Percentiles rank a stretch among this genome's conserved stretches.
phyloP scores from a whole-genome alignment of 192 early-diverging fungal genomes.

The Linnemannia exigua region DNA sequence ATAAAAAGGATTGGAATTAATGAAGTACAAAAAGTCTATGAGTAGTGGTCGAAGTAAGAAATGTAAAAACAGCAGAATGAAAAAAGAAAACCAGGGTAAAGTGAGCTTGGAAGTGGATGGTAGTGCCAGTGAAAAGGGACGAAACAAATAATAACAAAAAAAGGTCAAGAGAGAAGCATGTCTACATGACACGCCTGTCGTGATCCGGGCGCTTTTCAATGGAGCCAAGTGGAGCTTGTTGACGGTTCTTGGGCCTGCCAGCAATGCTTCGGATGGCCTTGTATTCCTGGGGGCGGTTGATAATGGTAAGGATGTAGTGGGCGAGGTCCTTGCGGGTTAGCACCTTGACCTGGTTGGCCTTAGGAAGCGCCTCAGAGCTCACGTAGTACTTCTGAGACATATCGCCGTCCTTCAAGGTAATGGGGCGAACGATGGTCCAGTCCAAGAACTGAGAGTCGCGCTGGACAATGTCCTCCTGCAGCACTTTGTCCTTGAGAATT shows the following conservation, averaged over 20 bases:
- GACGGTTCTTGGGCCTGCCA: slow-evolving; percentile 20
- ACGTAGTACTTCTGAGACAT: slow-evolving; percentile 39
- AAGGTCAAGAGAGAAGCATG: not conserved
- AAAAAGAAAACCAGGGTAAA: not conserved
- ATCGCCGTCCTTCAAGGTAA: slow-evolving; percentile 51
- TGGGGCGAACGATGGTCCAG: slow-evolving; percentile 60
- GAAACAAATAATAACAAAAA: not conserved
- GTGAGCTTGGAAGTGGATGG: not conserved
- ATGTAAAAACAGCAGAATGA: not conserved
- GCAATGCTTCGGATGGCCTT: slow-evolving; percentile 40
- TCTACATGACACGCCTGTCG: not conserved
- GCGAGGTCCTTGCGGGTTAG: slow-evolving; percentile 54
- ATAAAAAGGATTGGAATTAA: not conserved
- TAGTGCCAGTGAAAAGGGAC: not conserved
- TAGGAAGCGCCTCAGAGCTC: slow-evolving; percentile 39
- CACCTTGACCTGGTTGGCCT: slow-evolving; percentile 43
- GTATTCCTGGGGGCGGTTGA: slow-evolving; percentile 37
- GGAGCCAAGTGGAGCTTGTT: not conserved
- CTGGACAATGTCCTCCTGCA: slow-evolving; percentile 56
- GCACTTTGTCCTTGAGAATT: slow-evolving; percentile 55
- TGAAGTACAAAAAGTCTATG: slow-evolving; percentile 2
- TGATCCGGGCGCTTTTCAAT: not conserved
- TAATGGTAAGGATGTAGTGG: slow-evolving; percentile 54
- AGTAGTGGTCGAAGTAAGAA: not conserved
- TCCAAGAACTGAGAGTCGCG: slow-evolving; percentile 43